These are phyloP conservation scores for Conidiobolus incongruus DNA, from an alignment of 371 early-diverging fungal species.

Conservation along the genomic window DNA sequence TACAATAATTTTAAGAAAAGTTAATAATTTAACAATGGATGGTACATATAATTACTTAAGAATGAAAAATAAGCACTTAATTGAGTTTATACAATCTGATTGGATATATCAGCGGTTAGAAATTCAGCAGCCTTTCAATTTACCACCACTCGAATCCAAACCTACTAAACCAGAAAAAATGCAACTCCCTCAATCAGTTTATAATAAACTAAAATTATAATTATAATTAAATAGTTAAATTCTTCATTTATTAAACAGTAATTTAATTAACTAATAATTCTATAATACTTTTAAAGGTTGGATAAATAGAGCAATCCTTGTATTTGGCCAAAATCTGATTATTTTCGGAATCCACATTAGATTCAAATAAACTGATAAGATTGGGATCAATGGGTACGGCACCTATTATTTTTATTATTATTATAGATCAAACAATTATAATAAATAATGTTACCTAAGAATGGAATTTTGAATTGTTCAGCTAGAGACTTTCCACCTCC, in stretches of 20 bases:
- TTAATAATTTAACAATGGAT: background rate
- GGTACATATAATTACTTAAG: background rate
- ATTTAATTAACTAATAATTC: background rate
- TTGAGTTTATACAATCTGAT: too few relatives aligned
- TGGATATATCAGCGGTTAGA: too few relatives aligned
- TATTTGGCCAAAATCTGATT: background rate
- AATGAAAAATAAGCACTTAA: too few relatives aligned
- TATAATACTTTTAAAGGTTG: background rate
- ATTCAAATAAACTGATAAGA: constrained; percentile 1
- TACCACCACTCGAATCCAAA: too few relatives aligned
- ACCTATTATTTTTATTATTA: background rate
- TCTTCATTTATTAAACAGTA: too few relatives aligned
- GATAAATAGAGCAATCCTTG: background rate
- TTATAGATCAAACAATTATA: background rate
- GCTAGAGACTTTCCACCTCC: constrained; percentile 85
- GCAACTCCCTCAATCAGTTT: too few relatives aligned
- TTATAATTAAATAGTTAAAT: too few relatives aligned
- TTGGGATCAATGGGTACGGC: background rate
- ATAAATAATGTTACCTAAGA: constrained; percentile 6
- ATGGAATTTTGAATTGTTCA: constrained; percentile 26
- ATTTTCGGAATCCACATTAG: background rate
- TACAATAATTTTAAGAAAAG: background rate
- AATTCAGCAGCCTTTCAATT: too few relatives aligned
- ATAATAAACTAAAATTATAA: too few relatives aligned
- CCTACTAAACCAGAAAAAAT: too few relatives aligned